Base-by-base conservation (phyloP, 2,329 filamentous ascomycete species). In the Phoma herbarum region DNA sequence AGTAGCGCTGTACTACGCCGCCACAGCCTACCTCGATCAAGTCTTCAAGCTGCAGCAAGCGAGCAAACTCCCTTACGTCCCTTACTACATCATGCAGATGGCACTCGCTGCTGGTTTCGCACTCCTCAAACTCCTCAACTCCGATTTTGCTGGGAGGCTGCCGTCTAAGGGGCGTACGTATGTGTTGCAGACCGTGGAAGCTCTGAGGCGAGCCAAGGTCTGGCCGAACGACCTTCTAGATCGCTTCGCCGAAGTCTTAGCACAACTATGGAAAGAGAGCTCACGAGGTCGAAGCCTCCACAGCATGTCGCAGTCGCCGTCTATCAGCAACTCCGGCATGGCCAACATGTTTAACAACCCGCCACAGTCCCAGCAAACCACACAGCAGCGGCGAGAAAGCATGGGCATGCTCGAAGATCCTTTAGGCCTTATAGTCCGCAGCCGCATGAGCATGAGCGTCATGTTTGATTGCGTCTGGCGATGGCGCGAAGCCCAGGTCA, bases 381-480 rank as follows among this genome's bases (percentile, higher is more conserved):
- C 67, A 33, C 62, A 65, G 5, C 64, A 73, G 60, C 65, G 71
- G 56, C 61, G 71, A 60, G 59, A 69, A 52, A 71, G 67, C 60
- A 70, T 39, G 45, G 66, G 67, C 20, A 67, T 75, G 28, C 67
- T 89, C 41, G 90, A 93, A 67, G 88, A 91, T 66, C 90, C 85
- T 60, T 79, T 94, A 42, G 89, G 93, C 73, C 84, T 95, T 47
- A 92, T 92, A 72, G 90, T 94, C n/a, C 86, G 91, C 48, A 93
- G 90, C 68, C 84, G 91, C 23, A 91, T 92, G 82, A 93, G 90
- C 76, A 92, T 94, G 88, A 93, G 90, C 74, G 84, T 93, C 14
- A 88, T 95, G 1, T 94, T 91, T 70, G 91, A 95, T 77, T 91
- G 89, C 12, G 90, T 93, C 49, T 94, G 91, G 91, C 85, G 91